Base-by-base conservation (phyloP, 441 rosid species). In the Jatropha podagrica region DNA sequence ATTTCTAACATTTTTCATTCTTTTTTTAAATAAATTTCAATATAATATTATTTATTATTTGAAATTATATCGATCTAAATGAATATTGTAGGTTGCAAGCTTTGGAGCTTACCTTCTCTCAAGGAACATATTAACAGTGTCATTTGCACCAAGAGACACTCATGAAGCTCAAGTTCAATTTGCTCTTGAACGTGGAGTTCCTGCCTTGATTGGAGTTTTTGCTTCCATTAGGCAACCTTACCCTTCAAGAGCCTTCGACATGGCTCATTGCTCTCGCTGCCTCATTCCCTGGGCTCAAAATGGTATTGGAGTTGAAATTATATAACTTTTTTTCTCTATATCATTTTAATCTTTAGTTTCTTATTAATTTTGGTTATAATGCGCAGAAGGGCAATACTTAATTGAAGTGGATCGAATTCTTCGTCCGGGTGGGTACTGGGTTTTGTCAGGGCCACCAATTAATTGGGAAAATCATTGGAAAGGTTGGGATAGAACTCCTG, bases 251-350 rank as follows among this genome's bases (percentile, higher is more conserved):
- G 84, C 97, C 11, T 94, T 94, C 69, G 97, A 92, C 87, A 87
- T 92, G 96, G 98, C 97, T 61, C 98, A 92, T 59, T 94, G 98
- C 88, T 94, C 97, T 75, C 91, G 98, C 40, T 94, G 98, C 83
- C 97, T 94, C 69, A 91, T 94, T 72, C 98, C 98, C 0, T 94
- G 98, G 98, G 85, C 80, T 1, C 71, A 81, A 58, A 82, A 71
- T 38, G 96, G 98, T 87, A 76, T 15, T 20, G 4, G 13, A 40
- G 60, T 41, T 54, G 3, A 41, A 4, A 26, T 23, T 68, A 2
- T 38, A 23, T n/a, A 15, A 18, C n/a, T 54, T 72, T 44, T 41
- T 7, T 44, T 44, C 48, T 6, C 7, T 7, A 6, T 11, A 44
- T 44, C 10, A 44, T 23, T 23, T 23, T 23, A 23, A 23, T 44